phyloP scores from a whole-genome alignment of 2,329 filamentous ascomycete species.

The Microcyclosporella mali region DNA sequence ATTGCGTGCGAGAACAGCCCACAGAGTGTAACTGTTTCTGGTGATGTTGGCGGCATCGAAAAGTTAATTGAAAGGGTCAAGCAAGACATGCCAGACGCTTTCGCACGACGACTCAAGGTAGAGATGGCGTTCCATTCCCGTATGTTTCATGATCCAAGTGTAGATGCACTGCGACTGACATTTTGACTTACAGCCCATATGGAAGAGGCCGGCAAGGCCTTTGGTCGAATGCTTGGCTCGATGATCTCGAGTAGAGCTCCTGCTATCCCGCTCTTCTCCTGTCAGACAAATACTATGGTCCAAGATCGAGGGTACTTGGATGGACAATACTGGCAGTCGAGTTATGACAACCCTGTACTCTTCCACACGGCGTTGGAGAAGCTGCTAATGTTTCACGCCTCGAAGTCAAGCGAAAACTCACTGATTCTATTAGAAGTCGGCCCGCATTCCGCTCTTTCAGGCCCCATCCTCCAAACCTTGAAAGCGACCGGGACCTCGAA shows the following conservation, averaged over 20 bases:
- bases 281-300: neutral
- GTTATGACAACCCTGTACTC: conserved; percentile 40
- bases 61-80: conserved; percentile 22
- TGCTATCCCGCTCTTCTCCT: neutral
- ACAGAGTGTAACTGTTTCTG: conserved; percentile 41
- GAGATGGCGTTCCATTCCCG: conserved; percentile 38
- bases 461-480: conserved; percentile 2
- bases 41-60: conserved; percentile 32
- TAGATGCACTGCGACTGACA: no score
- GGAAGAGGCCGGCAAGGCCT: conserved; percentile 3
- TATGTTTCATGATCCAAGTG: no score
- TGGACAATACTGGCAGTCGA: conserved; percentile 40
- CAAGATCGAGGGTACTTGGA: neutral
- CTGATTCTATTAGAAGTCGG: conserved; percentile 5
- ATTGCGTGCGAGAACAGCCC: conserved; percentile 35
- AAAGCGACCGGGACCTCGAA: neutral
- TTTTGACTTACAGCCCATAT: no score
- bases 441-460: conserved; percentile 5
- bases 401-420: no score
- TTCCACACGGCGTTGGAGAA: conserved; percentile 30
- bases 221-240: neutral
- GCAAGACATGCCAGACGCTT: conserved; percentile 28
- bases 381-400: no score
- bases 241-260: neutral
- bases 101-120: conserved; percentile 15